Conservation (phyloP, 164 flowering plant genomes). For the Malania oleifera region DNA sequence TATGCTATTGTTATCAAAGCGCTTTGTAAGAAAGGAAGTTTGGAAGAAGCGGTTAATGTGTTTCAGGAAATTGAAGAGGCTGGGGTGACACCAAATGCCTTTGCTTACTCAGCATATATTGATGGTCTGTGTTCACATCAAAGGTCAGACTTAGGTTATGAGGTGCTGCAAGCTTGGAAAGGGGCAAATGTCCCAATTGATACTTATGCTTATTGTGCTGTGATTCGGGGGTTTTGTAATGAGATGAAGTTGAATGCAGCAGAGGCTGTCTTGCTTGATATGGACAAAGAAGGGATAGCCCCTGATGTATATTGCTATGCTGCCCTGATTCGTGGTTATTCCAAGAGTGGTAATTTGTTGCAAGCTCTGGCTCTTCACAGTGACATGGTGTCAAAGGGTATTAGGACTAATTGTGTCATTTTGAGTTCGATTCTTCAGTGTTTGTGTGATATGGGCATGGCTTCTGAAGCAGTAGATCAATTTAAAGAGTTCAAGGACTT, state of each 20-base stretch:
- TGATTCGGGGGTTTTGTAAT: conserved; percentile 60
- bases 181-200: conserved; percentile 22
- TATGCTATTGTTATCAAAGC: conserved; percentile 57
- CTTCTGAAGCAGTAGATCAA: conserved; percentile 30
- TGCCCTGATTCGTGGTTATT: conserved; percentile 46
- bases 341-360: conserved; percentile 30
- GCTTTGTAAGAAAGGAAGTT: conserved; percentile 35
- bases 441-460: conserved; percentile 36
- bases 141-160: conserved; percentile 33
- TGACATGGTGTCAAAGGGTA: conserved; percentile 48
- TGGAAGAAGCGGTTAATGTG: conserved; percentile 43
- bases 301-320: conserved; percentile 41
- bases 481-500: conserved; percentile 34
- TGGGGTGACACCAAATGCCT: conserved; percentile 39
- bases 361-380: conserved; percentile 39
- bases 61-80: conserved; percentile 47
- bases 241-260: conserved; percentile 56
- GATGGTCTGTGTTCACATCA: conserved; percentile 49
- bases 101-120: conserved; percentile 41
- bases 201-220: conserved; percentile 40
- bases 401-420: conserved; percentile 55
- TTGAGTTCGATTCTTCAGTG: conserved; percentile 51
- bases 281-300: conserved; percentile 37
- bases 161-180: conserved; percentile 35
- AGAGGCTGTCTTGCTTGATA: conserved; percentile 46